A percentile compares a stretch with the other conserved stretches of the same genome.
Conservation (phyloP, 768 basidiomycete genomes). For the Lyophyllum decastes region DNA sequence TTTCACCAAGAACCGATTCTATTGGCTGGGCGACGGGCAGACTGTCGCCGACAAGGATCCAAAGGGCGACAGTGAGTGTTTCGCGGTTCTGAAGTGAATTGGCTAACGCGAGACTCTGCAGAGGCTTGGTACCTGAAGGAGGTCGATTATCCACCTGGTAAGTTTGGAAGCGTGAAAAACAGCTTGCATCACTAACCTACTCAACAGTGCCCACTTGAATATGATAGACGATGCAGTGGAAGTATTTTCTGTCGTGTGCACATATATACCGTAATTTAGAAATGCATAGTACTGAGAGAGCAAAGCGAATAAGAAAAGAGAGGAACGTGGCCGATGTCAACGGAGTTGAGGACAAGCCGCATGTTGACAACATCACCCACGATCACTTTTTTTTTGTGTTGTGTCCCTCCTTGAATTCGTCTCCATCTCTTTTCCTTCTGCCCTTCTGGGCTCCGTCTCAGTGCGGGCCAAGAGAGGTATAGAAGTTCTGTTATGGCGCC, state of each 20-base stretch:
- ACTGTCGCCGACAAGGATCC: conserved; percentile 48
- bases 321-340: neutral
- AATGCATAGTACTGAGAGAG: neutral
- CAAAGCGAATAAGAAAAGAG: neutral
- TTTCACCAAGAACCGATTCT: conserved; percentile 43
- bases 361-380: neutral
- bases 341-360: neutral
- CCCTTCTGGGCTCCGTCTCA: neutral
- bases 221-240: too few species aligned
- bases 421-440: neutral
- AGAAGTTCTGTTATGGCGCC: conserved; percentile 32
- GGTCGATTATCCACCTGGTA: conserved; percentile 48
- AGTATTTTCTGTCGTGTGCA: too few species aligned
- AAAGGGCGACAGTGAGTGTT: conserved; percentile 30
- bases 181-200: neutral
- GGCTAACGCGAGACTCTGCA: conserved; percentile 18
- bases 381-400: neutral
- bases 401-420: neutral
- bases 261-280: neutral
- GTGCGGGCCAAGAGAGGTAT: neutral
- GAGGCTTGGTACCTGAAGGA: conserved; percentile 50
- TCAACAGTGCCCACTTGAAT: conserved; percentile 4
- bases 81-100: neutral
- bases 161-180: conserved; percentile 5
- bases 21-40: conserved; percentile 65